phyloP scores from a whole-genome alignment of 2,329 filamentous ascomycete genomes.

The Hypomyces rosellus region DNA sequence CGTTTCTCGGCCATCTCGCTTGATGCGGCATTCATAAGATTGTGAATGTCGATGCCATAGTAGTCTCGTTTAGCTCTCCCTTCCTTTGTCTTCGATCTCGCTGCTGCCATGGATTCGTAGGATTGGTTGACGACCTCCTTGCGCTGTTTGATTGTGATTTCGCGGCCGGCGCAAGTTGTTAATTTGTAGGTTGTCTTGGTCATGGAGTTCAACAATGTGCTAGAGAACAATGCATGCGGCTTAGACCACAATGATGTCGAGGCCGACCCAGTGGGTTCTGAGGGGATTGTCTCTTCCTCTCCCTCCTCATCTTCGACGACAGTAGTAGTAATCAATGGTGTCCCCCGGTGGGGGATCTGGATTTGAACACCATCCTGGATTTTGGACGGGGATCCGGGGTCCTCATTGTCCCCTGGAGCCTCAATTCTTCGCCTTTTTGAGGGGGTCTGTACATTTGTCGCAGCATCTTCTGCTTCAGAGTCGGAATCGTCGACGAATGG shows the following conservation, averaged over 20 bases:
- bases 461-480: slow-evolving; percentile 22
- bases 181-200: slow-evolving; percentile 33
- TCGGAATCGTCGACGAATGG: slow-evolving; percentile 36
- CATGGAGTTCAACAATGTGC: slow-evolving; percentile 20
- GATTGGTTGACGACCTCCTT: slow-evolving; percentile 40
- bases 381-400: neutral
- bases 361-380: slow-evolving; percentile 7
- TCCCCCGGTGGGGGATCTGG: neutral
- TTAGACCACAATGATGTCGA: slow-evolving; percentile 15
- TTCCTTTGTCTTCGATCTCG: slow-evolving; percentile 58
- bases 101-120: slow-evolving; percentile 62
- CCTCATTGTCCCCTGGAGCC: slow-evolving; percentile 13
- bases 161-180: slow-evolving; percentile 52
- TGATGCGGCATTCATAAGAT: slow-evolving; percentile 65
- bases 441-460: slow-evolving; percentile 12
- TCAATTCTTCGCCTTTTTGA: slow-evolving; percentile 28
- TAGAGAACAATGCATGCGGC: slow-evolving; percentile 22
- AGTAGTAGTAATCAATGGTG: neutral
- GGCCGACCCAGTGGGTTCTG: neutral
- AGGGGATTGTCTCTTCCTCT: neutral
- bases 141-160: slow-evolving; percentile 50
- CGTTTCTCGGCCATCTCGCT: slow-evolving; percentile 45
- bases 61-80: slow-evolving; percentile 69
- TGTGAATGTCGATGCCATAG: slow-evolving; percentile 89
- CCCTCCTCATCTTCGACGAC: neutral